Percentiles rank a stretch among this genome's conserved stretches.
These are phyloP conservation scores for Backusella circina DNA, from an alignment of 192 early-diverging fungal species.

Conservation along the genomic window DNA sequence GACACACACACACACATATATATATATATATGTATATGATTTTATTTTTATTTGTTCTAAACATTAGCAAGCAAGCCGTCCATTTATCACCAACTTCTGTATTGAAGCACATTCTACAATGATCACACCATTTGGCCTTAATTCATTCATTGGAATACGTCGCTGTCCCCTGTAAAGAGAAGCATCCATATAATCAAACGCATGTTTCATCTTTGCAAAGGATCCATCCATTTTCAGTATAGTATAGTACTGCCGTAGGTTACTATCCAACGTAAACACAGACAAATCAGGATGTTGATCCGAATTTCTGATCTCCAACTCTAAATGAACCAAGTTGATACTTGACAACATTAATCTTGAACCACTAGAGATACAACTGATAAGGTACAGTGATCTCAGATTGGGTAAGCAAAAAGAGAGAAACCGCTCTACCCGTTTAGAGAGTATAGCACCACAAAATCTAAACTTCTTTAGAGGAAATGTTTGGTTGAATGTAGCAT, in stretches of 20 bases:
- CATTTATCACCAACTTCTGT: background rate
- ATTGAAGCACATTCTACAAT: background rate
- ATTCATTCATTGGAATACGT: background rate
- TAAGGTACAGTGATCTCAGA: background rate
- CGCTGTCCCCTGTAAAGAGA: background rate
- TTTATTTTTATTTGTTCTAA: background rate
- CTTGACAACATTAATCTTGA: background rate
- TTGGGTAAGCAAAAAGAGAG: background rate
- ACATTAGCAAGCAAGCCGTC: background rate
- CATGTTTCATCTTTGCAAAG: background rate
- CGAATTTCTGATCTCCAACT: background rate
- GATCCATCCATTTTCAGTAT: background rate
- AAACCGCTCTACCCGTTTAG: background rate
- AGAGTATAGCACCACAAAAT: background rate
- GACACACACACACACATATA: no score
- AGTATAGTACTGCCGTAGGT: background rate
- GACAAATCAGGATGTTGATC: background rate
- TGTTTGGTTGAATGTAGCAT: background rate
- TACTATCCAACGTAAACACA: background rate
- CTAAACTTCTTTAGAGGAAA: background rate
- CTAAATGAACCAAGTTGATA: background rate
- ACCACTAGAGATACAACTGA: background rate
- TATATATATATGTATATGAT: background rate
- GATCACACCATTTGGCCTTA: background rate
- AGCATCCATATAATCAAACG: background rate